Conservation (phyloP, 352 stramenopile species). For the Pythium angustatum region DNA sequence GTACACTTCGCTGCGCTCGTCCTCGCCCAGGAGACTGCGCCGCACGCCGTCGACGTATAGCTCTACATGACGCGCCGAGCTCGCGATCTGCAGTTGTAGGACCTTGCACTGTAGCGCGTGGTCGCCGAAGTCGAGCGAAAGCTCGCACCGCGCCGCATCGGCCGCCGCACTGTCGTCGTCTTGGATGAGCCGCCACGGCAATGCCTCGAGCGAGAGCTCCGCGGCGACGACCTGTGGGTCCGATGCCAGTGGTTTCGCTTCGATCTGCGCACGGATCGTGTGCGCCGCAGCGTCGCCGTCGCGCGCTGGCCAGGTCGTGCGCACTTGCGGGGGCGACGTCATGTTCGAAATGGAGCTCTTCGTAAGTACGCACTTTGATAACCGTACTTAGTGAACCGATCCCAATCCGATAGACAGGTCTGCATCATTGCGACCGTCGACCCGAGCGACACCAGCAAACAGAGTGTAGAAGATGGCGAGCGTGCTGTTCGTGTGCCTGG, state of each 20-base stretch:
- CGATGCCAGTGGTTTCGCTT: constrained; percentile 11
- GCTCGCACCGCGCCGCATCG: constrained; percentile 36
- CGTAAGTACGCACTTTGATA: constrained; percentile 16
- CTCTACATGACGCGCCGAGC: constrained; percentile 75
- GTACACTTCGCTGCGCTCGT: constrained; percentile 67
- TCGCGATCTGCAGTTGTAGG: constrained; percentile 50
- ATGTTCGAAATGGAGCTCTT: constrained; percentile 9
- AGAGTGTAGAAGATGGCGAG: constrained; percentile 45
- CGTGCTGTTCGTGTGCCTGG: constrained; percentile 90
- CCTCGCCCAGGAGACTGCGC: constrained; percentile 57
- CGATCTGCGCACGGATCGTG: neutral
- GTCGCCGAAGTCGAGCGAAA: constrained; percentile 41
- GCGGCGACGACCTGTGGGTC: constrained; percentile 10
- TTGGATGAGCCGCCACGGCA: constrained; percentile 20
- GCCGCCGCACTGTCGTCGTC: neutral
- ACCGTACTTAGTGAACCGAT: constrained; percentile 17
- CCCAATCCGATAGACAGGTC: neutral
- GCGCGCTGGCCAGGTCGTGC: constrained; percentile 6
- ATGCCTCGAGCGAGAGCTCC: constrained; percentile 20
- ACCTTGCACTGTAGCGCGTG: constrained; percentile 44
- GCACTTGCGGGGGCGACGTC: neutral
- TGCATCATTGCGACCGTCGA: neutral
- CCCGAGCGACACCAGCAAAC: neutral
- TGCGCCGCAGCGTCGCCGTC: too few species aligned
- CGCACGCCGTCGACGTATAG: constrained; percentile 53